Percentiles rank a stretch among this genome's conserved stretches.
phyloP scores from a whole-genome alignment of 2,329 filamentous ascomycete species.

The Aspergillus amoenus region DNA sequence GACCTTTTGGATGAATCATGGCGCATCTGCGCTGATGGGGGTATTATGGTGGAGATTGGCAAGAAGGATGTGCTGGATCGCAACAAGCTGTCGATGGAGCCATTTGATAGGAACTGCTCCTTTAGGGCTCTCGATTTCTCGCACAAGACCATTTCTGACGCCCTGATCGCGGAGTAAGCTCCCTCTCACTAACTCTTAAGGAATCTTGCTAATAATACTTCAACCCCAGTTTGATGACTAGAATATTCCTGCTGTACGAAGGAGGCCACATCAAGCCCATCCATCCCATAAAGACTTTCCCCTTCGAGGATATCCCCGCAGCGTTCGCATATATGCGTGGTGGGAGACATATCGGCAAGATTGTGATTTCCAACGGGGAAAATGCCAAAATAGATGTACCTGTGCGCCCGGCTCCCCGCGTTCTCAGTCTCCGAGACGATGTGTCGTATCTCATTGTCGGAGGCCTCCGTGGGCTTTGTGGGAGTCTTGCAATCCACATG shows the following conservation, averaged over 20 bases:
- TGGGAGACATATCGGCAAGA: conserved; percentile 40
- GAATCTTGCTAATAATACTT: too few relatives aligned
- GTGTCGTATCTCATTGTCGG: conserved; percentile 13
- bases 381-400: background rate
- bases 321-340: conserved; percentile 32
- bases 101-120: background rate
- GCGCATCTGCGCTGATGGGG: background rate
- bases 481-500: conserved; percentile 11
- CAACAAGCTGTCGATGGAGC: background rate
- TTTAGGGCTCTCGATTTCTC: background rate
- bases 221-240: too few relatives aligned
- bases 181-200: too few relatives aligned
- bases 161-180: background rate
- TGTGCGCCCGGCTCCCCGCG: background rate
- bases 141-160: background rate
- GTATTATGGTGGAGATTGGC: background rate
- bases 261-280: background rate
- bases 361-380: conserved; percentile 23
- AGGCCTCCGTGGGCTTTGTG: conserved; percentile 14
- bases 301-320: background rate
- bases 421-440: background rate
- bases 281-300: background rate
- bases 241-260: background rate
- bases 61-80: background rate
- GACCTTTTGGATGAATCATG: background rate